Base-by-base conservation (phyloP, 495 filamentous ascomycete genomes). In the Collariella sp. region DNA sequence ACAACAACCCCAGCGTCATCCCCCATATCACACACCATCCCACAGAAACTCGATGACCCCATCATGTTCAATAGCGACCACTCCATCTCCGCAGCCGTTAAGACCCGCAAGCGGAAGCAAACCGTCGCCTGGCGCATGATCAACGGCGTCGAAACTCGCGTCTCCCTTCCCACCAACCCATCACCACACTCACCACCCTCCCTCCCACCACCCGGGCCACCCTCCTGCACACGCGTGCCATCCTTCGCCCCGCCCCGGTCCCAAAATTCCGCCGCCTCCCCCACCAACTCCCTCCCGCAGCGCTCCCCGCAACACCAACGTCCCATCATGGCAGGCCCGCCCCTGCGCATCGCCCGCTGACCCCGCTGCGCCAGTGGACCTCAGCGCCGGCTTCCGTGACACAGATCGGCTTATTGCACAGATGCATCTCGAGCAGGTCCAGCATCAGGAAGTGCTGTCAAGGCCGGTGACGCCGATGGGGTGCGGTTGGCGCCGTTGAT, bases 21-120 rank as follows among this genome's bases (percentile, higher is more conserved):
- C 0, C 50, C 50, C 7, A 16, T 16, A 7, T 26, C 39, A 7
- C 19, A 22, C 20, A 33, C 23, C 15, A 3, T 18, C 0, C 9
- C 24, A 19, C 6, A 1, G 5, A 16, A 38, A 1, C 1, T 13
- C 20, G 4, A 23, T 34, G 20, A 24, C 5, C 22, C 55, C 11
- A 13, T 29, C n/a, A 0, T n/a, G 33, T 7, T 13, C 24, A 19
- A 38, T 13, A 34, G 36, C 29, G 52, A 50, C 12, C 44, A 54
- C 51, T 75, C 72, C 13, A 73, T 71, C 24, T 65, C 66, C 4
- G 62, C 64, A 5, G 62, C 65, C 18, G 70, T 73, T 42, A 75
- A 75, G 49, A 59, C 54, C 35, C 69, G 71, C 33, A 70, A 68
- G 52, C 67, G 72, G 46, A 75, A 74, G 43, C 56, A 59, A 16